Percentiles rank a stretch among this genome's conserved stretches.
These are phyloP conservation scores for Ustilago lituana DNA, from an alignment of 1,284 basidiomycete species.

Conservation along the genomic window DNA sequence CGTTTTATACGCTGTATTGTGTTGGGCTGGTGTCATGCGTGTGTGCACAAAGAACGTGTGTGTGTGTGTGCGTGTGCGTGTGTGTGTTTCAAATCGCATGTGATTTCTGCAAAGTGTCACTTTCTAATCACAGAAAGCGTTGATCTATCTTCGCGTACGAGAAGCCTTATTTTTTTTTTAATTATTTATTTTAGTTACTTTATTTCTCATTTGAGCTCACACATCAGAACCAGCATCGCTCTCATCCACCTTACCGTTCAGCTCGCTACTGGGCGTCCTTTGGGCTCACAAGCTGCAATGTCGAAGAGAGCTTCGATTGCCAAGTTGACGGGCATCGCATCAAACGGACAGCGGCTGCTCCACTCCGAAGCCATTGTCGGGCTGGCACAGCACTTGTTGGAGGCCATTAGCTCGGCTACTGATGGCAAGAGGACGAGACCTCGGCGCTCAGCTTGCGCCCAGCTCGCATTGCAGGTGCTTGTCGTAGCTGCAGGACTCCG, in stretches of 20 bases:
- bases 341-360: neutral
- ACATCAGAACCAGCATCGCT: too few relatives aligned
- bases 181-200: too few relatives aligned
- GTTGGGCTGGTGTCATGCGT: slow-evolving; percentile 1
- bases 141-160: too few relatives aligned
- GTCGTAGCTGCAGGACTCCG: slow-evolving; percentile 18
- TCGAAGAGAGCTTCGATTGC: slow-evolving; percentile 9
- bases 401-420: neutral
- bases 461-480: slow-evolving; percentile 22
- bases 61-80: slow-evolving; percentile 18
- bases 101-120: slow-evolving; percentile 41
- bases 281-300: too few relatives aligned
- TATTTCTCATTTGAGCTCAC: too few relatives aligned
- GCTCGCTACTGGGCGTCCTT: too few relatives aligned
- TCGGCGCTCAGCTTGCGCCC: slow-evolving; percentile 15
- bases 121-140: slow-evolving; percentile 37
- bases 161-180: too few relatives aligned
- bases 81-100: slow-evolving; percentile 19
- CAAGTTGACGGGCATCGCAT: neutral
- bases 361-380: neutral
- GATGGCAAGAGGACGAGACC: slow-evolving; percentile 1
- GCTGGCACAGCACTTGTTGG: slow-evolving; percentile 10
- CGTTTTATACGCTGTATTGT: neutral
- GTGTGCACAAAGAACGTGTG: slow-evolving; percentile 1
- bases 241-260: too few relatives aligned